Evolutionary conservation across 306 rosid genomes (phyloP), one percentile per base, ranked within the genome.

Genomic region (Trifolium subterraneum): DNA sequence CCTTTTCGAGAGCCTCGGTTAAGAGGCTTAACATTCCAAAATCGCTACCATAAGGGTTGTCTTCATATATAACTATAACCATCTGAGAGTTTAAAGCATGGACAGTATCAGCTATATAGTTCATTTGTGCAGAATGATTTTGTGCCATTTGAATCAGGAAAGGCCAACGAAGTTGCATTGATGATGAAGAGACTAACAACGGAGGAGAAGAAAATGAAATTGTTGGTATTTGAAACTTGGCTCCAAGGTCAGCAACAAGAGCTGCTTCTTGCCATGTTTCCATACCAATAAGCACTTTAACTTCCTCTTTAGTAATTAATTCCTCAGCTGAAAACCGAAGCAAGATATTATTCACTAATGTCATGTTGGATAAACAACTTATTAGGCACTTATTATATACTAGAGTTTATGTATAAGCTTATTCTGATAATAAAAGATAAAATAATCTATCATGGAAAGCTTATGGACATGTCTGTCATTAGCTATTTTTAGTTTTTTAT

Each of bases 241-340:
- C 64, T 78, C 81, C 93, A 48, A 84, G 55, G 18, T 76, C 86
- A 31, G 90, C 93, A 41, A 88, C 90, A 27, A 82, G 63, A 52
- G 87, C 73, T 61, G 87, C 87, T 86, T 86, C 90, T 44, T 75
- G 75, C 93, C 93, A 86, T 56, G 79, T 78, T 13, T 81, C 84
- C 86, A 79, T 80, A 70, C 90, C 90, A 75, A 88, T 38, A 10
- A 88, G 29, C 2, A 70, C 83, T 55, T 84, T 1, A n/a, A 86
- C 86, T 36, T 80, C 80, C 42, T 69, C 71, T 38, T 86, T 42
- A 7, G 71, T 65, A 52, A 82, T 84, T 14, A 86, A 52, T 42
- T 86, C 76, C 59, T 83, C 78, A 73, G 86, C 90, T 86, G 81
- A 20, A 71, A 70, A 79, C 19, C 73, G 42, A 52, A 64, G n/a